Evolutionary conservation across 2,329 filamentous ascomycete species (phyloP), one percentile per base, ranked within the genome.

Genomic region (Fusarium citri): DNA sequence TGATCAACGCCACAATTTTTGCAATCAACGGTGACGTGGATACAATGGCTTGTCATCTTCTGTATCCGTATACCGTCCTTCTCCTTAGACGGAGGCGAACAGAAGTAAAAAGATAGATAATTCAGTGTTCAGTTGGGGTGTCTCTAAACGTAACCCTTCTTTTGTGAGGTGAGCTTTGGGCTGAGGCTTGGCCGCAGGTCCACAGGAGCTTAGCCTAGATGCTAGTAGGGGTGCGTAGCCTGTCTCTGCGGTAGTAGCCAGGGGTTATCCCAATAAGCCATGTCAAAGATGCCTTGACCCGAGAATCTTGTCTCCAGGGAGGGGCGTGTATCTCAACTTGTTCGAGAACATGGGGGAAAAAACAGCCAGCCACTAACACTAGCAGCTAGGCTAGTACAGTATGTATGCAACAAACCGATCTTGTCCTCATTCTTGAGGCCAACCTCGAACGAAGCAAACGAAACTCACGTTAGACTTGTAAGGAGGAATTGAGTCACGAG

Each of bases 1-100:
- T 74, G 71, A 73, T 74, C 63, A 58, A 68, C 64, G 72, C 73
- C 72, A 73, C 72, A 71, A 62, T 48, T 72, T 73, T 76, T 74
- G 64, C 69, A 71, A 76, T 72, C 42, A 61, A 55, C 34, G 34
- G 53, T 41, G 22, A 53, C 62, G 69, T 69, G 70, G 63, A 56
- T 74, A 63, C 55, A 49, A 49, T 55, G 55, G 45, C 20, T 66
- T 46, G 45, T 30, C 45, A 28, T 42, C 20, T 49, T 23, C 25
- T 23, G 23, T 63, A 46, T n/a, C n/a, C n/a, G n/a, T n/a, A n/a
- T n/a, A n/a, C n/a, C n/a, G n/a, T n/a, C n/a, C n/a, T n/a, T n/a
- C 47, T n/a, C 5, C 34, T 37, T n/a, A 12, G 34, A 37, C 12
- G 55, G 42, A 53, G 50, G 37, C 49, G 43, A 49, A 64, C 43